Evolutionary conservation across 768 basidiomycete genomes (phyloP), one percentile per base, ranked within the genome.

Genomic region (Lentinula sp.): DNA sequence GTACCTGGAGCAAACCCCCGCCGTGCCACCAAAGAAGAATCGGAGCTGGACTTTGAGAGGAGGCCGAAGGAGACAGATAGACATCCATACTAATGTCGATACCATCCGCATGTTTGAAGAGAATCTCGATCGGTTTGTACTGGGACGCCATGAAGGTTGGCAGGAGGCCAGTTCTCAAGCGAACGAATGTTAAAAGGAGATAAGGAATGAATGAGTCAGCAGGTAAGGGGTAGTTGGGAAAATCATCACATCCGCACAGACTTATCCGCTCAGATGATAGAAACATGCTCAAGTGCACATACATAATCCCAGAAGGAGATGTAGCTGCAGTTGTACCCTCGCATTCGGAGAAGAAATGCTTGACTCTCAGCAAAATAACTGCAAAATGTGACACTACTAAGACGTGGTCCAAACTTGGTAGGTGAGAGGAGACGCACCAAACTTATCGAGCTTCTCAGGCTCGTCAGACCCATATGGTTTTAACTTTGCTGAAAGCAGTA

Each of bases 21-120:
- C 75, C 75, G 62, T 76, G 74, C 74, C 73, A 76, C 74, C 75
- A 76, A 18, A 73, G 56, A 18, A 74, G 54, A 15, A 75, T 63
- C 0, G 75, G 74, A 2, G 61, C 73, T 36, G 69, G 71, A n/a
- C 61, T 64, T 20, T 66, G 65, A 60, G 67, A 65, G 2, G 71
- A 71, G 8, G 73, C 73, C 9, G 48, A 64, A 20, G 66, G 63
- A 0, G 75, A 74, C 2, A 76, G 28, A 61, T 73, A 76, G 6
- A 76, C 69, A 60, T 76, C 75, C 66, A 76, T 70, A 12, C 32
- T 57, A 12, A 75, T 69, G n/a, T 72, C 70, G 6, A 74, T 42
- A 0, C 72, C 75, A 57, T 75, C 72, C 4, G 69, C 69, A 18
- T 61, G 64, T 50, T 67, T 71, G 65, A 66, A 76, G 1, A 72